Evolutionary conservation across 2,329 filamentous ascomycete genomes (phyloP).

Genomic region (Sphaerulina musiva): DNA sequence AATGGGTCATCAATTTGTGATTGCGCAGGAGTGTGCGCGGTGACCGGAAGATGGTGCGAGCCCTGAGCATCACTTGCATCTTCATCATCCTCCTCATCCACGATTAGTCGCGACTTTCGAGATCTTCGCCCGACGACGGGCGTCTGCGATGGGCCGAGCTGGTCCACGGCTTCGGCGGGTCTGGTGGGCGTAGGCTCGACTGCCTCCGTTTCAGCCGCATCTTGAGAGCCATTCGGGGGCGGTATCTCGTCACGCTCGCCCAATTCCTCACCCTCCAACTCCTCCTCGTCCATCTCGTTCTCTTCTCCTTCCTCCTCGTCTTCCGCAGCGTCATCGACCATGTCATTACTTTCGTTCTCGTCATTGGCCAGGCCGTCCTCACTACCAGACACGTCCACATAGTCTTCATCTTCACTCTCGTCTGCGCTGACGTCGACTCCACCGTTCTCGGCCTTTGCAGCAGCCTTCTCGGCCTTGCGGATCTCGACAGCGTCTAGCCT

Average conservation of each 20-base stretch:
- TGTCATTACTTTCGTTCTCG: slow-evolving; percentile 10
- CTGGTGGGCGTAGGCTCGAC: not conserved
- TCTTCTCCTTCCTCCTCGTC: slow-evolving; percentile 28
- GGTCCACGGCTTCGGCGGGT: not conserved
- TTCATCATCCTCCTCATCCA: slow-evolving; percentile 35
- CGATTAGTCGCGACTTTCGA: slow-evolving; percentile 30
- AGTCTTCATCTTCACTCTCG: slow-evolving; percentile 50
- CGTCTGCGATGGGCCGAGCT: slow-evolving; percentile 7
- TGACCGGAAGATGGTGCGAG: not conserved
- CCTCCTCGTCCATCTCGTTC: slow-evolving; percentile 18
- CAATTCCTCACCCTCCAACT: slow-evolving; percentile 17
- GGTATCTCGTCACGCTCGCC: slow-evolving; percentile 11
- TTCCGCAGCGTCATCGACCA: slow-evolving; percentile 17
- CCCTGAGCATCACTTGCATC: slow-evolving; percentile 29
- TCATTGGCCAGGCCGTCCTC: slow-evolving; percentile 13
- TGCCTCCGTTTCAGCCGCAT: slow-evolving; percentile 33
- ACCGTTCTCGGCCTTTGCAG: slow-evolving; percentile 58
- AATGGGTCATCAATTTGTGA: slow-evolving; percentile 29
- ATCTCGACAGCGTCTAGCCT: slow-evolving; percentile 73
- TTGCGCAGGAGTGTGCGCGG: slow-evolving; percentile 2
- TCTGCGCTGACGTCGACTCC: slow-evolving; percentile 46
- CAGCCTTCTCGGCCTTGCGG: slow-evolving; percentile 67
- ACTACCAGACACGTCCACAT: slow-evolving; percentile 22
- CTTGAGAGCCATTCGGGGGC: slow-evolving; percentile 29
- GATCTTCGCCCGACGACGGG: slow-evolving; percentile 20